These are phyloP conservation scores for Fomitopsis pinicola DNA, from an alignment of 1,284 basidiomycete genomes.

Conservation along the genomic window DNA sequence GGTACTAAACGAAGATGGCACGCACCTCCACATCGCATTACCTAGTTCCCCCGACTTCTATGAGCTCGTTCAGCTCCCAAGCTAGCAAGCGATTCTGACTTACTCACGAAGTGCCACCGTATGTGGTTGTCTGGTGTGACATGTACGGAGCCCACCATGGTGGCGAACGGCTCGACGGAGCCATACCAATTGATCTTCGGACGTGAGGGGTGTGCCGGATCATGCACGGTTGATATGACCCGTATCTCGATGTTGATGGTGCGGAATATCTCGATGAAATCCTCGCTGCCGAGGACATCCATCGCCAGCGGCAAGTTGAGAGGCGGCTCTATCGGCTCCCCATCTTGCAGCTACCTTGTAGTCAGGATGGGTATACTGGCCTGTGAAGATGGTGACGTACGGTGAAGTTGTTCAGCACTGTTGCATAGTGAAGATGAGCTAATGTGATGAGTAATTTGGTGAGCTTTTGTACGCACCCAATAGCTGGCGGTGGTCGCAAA, in stretches of 20 bases:
- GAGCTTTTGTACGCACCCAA: slow-evolving; percentile 38
- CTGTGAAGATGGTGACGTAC: not conserved
- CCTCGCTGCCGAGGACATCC: slow-evolving; percentile 43
- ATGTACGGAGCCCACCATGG: slow-evolving; percentile 50
- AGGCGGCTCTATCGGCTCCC: slow-evolving; percentile 32
- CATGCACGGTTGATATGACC: slow-evolving; percentile 36
- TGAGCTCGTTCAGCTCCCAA: not conserved
- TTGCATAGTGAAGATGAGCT: not conserved
- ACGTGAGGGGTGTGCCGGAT: slow-evolving; percentile 43
- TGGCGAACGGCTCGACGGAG: slow-evolving; percentile 38
- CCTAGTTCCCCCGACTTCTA: slow-evolving; percentile 56
- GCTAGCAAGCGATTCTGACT: not conserved
- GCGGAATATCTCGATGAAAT: slow-evolving; percentile 50
- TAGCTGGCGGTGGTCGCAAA: slow-evolving; percentile 62
- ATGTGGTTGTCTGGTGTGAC: slow-evolving; percentile 54
- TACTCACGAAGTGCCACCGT: slow-evolving; percentile 61
- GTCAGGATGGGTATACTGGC: not conserved
- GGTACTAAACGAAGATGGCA: slow-evolving; percentile 5
- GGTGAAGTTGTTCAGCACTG: not conserved
- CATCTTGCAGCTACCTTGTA: slow-evolving; percentile 19
- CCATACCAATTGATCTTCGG: slow-evolving; percentile 56
- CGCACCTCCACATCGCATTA: slow-evolving; percentile 59
- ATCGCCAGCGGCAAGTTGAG: not conserved
- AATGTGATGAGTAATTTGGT: not conserved
- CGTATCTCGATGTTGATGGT: slow-evolving; percentile 42